Evolutionary conservation across 1,284 basidiomycete species (phyloP).

Genomic region (Ceratobasidium sp.): DNA sequence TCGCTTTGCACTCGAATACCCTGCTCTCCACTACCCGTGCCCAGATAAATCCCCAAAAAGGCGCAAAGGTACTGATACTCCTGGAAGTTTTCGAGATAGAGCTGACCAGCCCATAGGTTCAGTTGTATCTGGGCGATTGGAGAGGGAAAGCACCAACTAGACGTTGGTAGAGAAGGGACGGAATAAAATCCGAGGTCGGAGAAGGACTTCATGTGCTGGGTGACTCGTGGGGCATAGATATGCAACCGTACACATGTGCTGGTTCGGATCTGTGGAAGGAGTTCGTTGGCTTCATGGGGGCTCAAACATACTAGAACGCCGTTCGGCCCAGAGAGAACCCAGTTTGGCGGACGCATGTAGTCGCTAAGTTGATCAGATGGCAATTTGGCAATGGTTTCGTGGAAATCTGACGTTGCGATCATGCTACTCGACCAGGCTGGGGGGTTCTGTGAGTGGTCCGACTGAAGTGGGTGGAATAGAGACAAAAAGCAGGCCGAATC

Average conservation of each 20-base stretch:
- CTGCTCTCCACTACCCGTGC: neutral
- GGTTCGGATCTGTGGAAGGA: slow-evolving; percentile 59
- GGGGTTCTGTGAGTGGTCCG: neutral
- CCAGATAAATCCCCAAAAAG: slow-evolving; percentile 58
- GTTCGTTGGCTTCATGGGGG: slow-evolving; percentile 62
- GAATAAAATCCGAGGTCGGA: slow-evolving; percentile 49
- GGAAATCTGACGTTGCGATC: slow-evolving; percentile 53
- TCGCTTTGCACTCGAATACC: slow-evolving; percentile 17
- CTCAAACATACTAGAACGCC: slow-evolving; percentile 57
- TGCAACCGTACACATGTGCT: slow-evolving; percentile 60
- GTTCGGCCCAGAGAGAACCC: slow-evolving; percentile 58
- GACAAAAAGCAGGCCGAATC: neutral
- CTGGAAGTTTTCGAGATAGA: slow-evolving; percentile 58
- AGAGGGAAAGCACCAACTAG: neutral
- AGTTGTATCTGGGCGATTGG: slow-evolving; percentile 53
- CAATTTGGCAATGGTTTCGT: slow-evolving; percentile 49
- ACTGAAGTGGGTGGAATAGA: slow-evolving; percentile 4
- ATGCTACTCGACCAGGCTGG: slow-evolving; percentile 20
- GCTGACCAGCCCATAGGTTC: slow-evolving; percentile 63
- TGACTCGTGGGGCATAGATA: slow-evolving; percentile 61
- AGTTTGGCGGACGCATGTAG: slow-evolving; percentile 52
- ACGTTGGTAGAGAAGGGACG: slow-evolving; percentile 47
- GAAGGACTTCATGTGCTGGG: slow-evolving; percentile 58
- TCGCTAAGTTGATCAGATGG: neutral
- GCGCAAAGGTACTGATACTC: slow-evolving; percentile 57